A percentile compares a stretch with the other conserved stretches of the same genome.
These are phyloP conservation scores for Talaromyces rugulosus DNA, from an alignment of 2,329 filamentous ascomycete genomes.

Conservation along the genomic window DNA sequence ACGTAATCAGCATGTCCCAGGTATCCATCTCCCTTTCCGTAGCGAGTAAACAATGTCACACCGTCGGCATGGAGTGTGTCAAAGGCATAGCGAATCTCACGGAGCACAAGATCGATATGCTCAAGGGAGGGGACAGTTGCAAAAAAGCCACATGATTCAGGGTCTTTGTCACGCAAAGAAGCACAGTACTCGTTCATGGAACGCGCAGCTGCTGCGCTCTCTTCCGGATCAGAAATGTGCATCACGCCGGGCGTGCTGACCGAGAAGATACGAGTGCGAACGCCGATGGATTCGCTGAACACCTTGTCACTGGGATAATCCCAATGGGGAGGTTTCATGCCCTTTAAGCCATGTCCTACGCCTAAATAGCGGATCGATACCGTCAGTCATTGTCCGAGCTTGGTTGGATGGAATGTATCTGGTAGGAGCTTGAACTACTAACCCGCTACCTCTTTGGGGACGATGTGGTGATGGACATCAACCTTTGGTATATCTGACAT, in stretches of 20 bases:
- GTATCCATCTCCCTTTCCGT: slow-evolving; percentile 37
- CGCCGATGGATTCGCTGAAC: not conserved
- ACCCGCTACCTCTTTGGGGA: not conserved
- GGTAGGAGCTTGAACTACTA: not conserved
- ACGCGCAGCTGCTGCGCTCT: slow-evolving; percentile 4
- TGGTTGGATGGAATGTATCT: too few relatives aligned
- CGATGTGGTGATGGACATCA: not conserved
- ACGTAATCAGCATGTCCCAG: slow-evolving; percentile 42
- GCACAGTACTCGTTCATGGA: slow-evolving; percentile 32
- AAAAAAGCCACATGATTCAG: slow-evolving; percentile 39
- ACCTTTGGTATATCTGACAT: not conserved
- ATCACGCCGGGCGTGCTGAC: not conserved
- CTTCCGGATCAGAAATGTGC: not conserved
- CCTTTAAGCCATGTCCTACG: not conserved
- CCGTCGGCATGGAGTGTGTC: slow-evolving; percentile 45
- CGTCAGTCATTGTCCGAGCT: too few relatives aligned
- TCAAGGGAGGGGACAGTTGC: slow-evolving; percentile 35
- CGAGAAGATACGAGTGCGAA: not conserved
- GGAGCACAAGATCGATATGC: slow-evolving; percentile 25
- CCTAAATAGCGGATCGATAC: not conserved
- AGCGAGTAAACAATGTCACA: slow-evolving; percentile 44
- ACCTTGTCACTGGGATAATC: not conserved
- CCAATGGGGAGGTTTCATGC: not conserved
- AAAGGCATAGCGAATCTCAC: slow-evolving; percentile 38
- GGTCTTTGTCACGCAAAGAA: slow-evolving; percentile 28